Base-by-base conservation (phyloP, 441 rosid species). In the Croton setiger region DNA sequence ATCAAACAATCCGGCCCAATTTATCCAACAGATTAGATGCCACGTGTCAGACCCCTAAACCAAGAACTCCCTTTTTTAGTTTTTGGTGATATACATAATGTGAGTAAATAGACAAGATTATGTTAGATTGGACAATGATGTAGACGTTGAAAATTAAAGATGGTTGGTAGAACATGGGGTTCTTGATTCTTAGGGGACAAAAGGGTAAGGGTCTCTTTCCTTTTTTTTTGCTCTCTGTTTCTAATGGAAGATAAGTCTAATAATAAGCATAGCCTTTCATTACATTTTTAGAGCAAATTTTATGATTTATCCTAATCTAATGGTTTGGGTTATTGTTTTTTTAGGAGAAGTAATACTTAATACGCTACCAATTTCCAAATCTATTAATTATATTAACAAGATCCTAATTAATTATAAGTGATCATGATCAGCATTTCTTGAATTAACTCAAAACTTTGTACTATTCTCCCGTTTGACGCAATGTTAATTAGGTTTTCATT, bases 81-180 rank as follows among this genome's bases (percentile, higher is more conserved):
- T 56, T 31, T 14, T 20, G 11, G 18, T 68, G n/a, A 17, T 63
- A 1, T 0, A 4, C 4, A 4, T 0, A n/a, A n/a, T 3, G 5
- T 17, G 61, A 64, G 27, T 13, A 31, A 27, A 13, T 31, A 33
- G 73, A 55, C 77, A 69, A 64, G 49, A 57, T 8, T 21, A 63
- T 60, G 57, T 20, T 27, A 39, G 70, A 68, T 54, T 52, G 68
- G 79, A 72, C 71, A 69, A 72, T 54, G 79, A 81, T 63, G 71
- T 51, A 57, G 60, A 66, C 77, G 36, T 59, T 65, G 55, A 33
- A 48, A 49, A 12, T 48, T 11, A 52, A 39, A 31, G 62, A 7
- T 4, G 52, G 64, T 62, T 35, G 67, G 79, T n/a, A 9, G 76
- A 81, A 77, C 85, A 73, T 77, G 85, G 83, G 55, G 20, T 79